Conservation (phyloP, 2,329 filamentous ascomycete genomes). For the Aaosphaeria pasadenensis region DNA sequence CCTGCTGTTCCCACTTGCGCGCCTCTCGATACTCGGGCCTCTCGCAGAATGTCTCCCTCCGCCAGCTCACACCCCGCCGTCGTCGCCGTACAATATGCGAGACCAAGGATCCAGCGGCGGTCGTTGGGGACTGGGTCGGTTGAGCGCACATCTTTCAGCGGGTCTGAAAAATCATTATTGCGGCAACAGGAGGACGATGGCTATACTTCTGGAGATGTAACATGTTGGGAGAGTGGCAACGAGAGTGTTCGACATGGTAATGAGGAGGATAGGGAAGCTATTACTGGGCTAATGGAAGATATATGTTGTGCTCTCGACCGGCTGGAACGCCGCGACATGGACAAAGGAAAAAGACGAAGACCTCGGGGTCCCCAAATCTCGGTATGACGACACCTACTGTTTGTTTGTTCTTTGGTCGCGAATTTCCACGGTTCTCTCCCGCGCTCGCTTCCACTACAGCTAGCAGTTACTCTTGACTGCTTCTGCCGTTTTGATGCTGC, state of each 20-base stretch:
- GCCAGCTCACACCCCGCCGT: conserved; percentile 30
- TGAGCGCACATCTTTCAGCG: conserved; percentile 12
- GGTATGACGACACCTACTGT: conserved; percentile 30
- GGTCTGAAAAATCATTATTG: conserved; percentile 7
- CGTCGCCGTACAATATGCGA: conserved; percentile 30
- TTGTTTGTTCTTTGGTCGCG: conserved; percentile 2
- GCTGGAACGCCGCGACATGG: conserved; percentile 19
- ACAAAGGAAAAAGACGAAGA: conserved; percentile 13
- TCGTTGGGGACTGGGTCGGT: conserved; percentile 31
- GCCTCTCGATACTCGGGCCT: conserved; percentile 25
- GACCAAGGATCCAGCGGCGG: conserved; percentile 30
- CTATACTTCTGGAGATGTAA: conserved; percentile 13
- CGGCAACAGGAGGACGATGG: not conserved
- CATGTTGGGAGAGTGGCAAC: conserved; percentile 6
- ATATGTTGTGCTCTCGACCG: conserved; percentile 26
- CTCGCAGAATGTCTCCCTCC: conserved; percentile 29
- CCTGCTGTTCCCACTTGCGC: conserved; percentile 33
- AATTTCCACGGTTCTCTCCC: not conserved
- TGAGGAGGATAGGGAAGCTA: conserved; percentile 20
- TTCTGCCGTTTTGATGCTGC: no score
- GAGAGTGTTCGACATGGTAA: not conserved
- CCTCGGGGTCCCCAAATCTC: conserved; percentile 17
- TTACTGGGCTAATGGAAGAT: conserved; percentile 20
- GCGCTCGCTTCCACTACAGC: not conserved
- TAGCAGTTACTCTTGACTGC: not conserved